These are phyloP conservation scores for Epichloe sylvatica DNA, from an alignment of 2,329 filamentous ascomycete genomes.

Conservation along the genomic window DNA sequence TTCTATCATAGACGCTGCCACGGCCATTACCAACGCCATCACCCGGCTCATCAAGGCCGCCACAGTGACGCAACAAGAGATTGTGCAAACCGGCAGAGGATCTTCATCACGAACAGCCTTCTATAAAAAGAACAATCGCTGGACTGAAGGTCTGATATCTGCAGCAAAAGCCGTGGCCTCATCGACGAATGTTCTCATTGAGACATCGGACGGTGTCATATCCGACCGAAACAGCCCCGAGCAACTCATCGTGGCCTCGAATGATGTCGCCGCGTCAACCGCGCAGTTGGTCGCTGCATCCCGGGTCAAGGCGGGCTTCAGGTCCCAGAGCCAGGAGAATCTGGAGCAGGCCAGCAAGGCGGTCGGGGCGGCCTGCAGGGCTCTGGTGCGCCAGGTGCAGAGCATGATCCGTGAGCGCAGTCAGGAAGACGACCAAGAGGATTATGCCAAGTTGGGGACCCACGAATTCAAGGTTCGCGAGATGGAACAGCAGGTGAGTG, in stretches of 20 bases:
- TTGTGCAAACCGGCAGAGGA: constrained; percentile 83
- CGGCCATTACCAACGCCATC: constrained; percentile 87
- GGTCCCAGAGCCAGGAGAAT: constrained; percentile 90
- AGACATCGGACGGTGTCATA: constrained; percentile 93
- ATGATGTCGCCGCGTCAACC: constrained; percentile 90
- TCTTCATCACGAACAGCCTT: constrained; percentile 81
- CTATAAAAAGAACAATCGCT: constrained; percentile 99
- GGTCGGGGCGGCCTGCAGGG: constrained; percentile 75
- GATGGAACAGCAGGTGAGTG: constrained; percentile 93
- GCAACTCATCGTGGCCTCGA: constrained; percentile 94
- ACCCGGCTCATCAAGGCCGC: constrained; percentile 90
- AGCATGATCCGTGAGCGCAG: constrained; percentile 81
- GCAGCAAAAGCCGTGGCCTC: constrained; percentile 90
- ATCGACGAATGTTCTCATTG: constrained; percentile 91
- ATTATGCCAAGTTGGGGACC: constrained; percentile 75
- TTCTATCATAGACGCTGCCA: constrained; percentile 81
- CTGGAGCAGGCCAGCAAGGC: constrained; percentile 86
- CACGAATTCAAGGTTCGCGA: constrained; percentile 98
- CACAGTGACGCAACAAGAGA: constrained; percentile 85
- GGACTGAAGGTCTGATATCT: constrained; percentile 95
- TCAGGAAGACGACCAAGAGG: constrained; percentile 67
- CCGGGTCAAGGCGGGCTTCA: constrained; percentile 93
- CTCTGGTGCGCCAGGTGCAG: constrained; percentile 85
- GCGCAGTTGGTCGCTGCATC: constrained; percentile 92
- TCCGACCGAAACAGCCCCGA: constrained; percentile 85